These are phyloP conservation scores for Coleophoma crateriformis DNA, from an alignment of 2,329 filamentous ascomycete genomes.

Conservation along the genomic window DNA sequence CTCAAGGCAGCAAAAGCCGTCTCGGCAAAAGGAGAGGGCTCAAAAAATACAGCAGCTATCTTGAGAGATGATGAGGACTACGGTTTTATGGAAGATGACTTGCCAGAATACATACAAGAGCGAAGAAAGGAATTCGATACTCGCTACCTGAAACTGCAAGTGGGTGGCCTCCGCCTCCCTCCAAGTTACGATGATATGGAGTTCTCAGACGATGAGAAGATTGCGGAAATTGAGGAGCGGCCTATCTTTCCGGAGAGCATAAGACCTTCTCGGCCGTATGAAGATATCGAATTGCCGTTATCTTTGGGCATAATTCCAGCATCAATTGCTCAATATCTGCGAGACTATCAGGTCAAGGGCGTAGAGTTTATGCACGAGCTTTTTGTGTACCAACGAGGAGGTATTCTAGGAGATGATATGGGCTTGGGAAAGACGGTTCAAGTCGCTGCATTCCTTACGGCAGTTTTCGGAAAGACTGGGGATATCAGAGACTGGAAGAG, in stretches of 20 bases:
- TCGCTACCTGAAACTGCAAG: constrained; percentile 50
- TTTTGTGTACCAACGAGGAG: constrained; percentile 83
- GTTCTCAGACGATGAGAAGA: constrained; percentile 65
- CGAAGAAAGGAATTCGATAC: constrained; percentile 67
- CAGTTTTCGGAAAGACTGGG: constrained; percentile 89
- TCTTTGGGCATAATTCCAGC: constrained; percentile 82
- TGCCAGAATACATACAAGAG: constrained; percentile 68
- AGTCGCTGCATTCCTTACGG: constrained; percentile 86
- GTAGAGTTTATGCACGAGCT: constrained; percentile 79
- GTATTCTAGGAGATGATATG: constrained; percentile 92
- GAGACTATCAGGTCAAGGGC: constrained; percentile 86
- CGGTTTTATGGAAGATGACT: constrained; percentile 21
- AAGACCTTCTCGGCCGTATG: constrained; percentile 63
- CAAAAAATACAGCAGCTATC: constrained; percentile 15
- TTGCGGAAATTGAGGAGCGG: constrained; percentile 59
- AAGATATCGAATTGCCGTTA: constrained; percentile 68
- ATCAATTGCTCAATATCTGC: constrained; percentile 83
- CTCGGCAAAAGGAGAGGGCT: constrained; percentile 16
- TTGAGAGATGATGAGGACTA: constrained; percentile 23
- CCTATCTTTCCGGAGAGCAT: constrained; percentile 60
- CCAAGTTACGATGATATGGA: constrained; percentile 71
- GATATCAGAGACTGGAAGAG: constrained; percentile 80
- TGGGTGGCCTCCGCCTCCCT: constrained; percentile 68
- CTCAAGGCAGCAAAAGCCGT: constrained; percentile 30
- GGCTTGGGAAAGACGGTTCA: constrained; percentile 96